These are phyloP conservation scores for Immersiella caudata DNA, from an alignment of 495 filamentous ascomycete genomes.

Conservation along the genomic window DNA sequence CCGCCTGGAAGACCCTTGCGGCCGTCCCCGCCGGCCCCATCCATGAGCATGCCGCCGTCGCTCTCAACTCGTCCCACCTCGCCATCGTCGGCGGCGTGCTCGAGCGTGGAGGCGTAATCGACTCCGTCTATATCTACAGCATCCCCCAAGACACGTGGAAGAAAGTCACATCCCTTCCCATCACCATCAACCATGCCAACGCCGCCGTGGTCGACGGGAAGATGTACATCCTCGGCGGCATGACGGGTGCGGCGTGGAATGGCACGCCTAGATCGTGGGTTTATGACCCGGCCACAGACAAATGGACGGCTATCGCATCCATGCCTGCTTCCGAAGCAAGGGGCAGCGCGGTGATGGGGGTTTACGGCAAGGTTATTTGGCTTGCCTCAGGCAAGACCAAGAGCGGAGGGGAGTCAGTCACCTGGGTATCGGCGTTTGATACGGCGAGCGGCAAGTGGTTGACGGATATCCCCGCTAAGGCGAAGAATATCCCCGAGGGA, in stretches of 20 bases:
- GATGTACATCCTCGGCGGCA: slow-evolving; percentile 44
- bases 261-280: slow-evolving; percentile 25
- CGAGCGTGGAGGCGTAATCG: slow-evolving; percentile 7
- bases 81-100: slow-evolving; percentile 15
- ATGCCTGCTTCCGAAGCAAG: slow-evolving; percentile 32
- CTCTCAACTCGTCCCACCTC: slow-evolving; percentile 8
- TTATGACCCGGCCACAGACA: slow-evolving; percentile 30
- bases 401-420: slow-evolving; percentile 20
- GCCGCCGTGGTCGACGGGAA: slow-evolving; percentile 39
- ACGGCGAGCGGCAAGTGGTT: slow-evolving; percentile 34
- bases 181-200: slow-evolving; percentile 41
- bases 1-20: slow-evolving; percentile 6
- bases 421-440: slow-evolving; percentile 38
- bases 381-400: slow-evolving; percentile 29
- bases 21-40: slow-evolving; percentile 14
- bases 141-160: slow-evolving; percentile 36
- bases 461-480: slow-evolving; percentile 31
- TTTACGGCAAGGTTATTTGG: slow-evolving; percentile 30
- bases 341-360: slow-evolving; percentile 28
- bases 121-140: slow-evolving; percentile 29
- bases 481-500: slow-evolving; percentile 19
- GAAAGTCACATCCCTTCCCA: slow-evolving; percentile 31
- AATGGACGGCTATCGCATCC: slow-evolving; percentile 28
- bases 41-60: slow-evolving; percentile 17
- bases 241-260: slow-evolving; percentile 25